Base-by-base conservation (phyloP, 2,329 filamentous ascomycete genomes). In the Coniosporium tulheliwenetii region DNA sequence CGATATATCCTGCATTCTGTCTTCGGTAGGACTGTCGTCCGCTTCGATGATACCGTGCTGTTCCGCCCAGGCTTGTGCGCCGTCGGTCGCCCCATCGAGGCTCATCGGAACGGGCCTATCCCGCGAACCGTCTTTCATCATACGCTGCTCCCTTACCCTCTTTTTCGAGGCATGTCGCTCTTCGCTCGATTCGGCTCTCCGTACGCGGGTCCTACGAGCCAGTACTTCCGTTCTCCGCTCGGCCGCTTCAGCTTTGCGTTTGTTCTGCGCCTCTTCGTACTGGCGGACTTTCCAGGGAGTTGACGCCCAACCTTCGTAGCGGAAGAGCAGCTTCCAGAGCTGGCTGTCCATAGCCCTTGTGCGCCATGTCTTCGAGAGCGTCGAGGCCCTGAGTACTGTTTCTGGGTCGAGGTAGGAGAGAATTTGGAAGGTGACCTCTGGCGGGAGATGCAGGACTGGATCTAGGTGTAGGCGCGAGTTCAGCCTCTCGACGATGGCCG, bases 391-490 rank as follows among this genome's bases (percentile, higher is more conserved):
- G 42, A 96, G 70, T 33, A 98, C 69, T 0, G 86, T 91, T 26
- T 77, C 59, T 1, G 86, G 81, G 41, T 87, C 82, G 39, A 98
- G 77, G 54, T 86, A 91, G 12, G 81, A 79, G 36, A 98, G 79
- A 36, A 96, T 81, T 53, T 93, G 81, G 36, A 91, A 78, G 45
- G 85, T 93, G 51, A 98, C 82, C 58, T 98, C 91, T 19, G 84
- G 77, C 0, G 91, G 91, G 1, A 98, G 74, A 52, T 85, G 78
- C 47, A 76, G 68, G 35, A 94, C 77, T 41, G 94, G 94, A 61
- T 98, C 85, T 62, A 95, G 89, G 60, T 95, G 87, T 2, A 96
- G 77, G 40, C 87, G 73, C 3, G 86, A 84, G 46, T 79, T 82
- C 13, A 94, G 66, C 47, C 80, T 75, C 41, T 87, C 75, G 37